Evolutionary conservation across 148 eudicot species (phyloP).

Genomic region (Rhododendron ovatum): DNA sequence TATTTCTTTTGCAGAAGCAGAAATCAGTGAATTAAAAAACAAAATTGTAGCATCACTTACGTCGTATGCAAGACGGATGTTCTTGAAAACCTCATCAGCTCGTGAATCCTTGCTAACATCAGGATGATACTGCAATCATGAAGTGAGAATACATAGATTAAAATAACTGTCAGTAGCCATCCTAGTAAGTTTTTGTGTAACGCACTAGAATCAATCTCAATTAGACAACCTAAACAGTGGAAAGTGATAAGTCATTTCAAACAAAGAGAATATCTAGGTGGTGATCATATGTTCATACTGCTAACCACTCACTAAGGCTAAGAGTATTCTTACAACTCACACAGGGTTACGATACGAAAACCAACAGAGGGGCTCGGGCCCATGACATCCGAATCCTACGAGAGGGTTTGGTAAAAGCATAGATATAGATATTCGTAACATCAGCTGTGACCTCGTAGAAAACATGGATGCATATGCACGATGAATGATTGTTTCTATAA

Average conservation of each 20-base stretch:
- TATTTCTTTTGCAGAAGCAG: not conserved
- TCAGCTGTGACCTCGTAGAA: not conserved
- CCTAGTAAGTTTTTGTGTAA: not conserved
- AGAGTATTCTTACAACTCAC: not conserved
- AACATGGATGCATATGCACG: not conserved
- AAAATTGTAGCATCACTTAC: constrained; percentile 35
- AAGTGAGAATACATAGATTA: constrained; percentile 7
- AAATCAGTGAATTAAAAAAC: constrained; percentile 9
- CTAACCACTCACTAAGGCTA: not conserved
- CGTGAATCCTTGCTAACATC: constrained; percentile 81
- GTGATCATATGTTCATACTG: not conserved
- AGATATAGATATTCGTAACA: not conserved
- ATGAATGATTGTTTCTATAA: not conserved
- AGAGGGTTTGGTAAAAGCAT: not conserved
- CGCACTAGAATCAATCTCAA: not conserved
- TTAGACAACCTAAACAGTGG: not conserved
- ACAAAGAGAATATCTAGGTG: not conserved
- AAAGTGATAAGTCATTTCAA: not conserved
- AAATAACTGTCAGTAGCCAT: constrained; percentile 4
- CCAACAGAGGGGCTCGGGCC: not conserved
- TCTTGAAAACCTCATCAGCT: constrained; percentile 69
- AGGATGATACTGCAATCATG: constrained; percentile 72
- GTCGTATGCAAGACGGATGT: constrained; percentile 76
- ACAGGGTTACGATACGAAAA: not conserved
- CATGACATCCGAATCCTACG: not conserved